Percentiles rank a stretch among this genome's conserved stretches.
Evolutionary conservation across 2,329 filamentous ascomycete genomes (phyloP).

Genomic region (Aureobasidium sp.): DNA sequence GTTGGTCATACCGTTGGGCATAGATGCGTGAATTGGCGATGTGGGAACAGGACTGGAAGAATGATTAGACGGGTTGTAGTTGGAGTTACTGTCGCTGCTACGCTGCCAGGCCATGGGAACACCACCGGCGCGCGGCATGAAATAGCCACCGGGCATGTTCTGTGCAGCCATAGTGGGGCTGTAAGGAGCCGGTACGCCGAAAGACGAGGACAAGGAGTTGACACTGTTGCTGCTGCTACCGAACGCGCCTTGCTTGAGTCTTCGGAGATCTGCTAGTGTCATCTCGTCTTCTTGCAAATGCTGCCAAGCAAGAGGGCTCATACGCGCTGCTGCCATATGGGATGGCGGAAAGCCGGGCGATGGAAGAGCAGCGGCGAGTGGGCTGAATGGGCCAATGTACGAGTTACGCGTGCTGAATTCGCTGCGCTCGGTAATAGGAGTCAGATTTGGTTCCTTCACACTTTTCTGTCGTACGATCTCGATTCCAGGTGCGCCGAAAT

Average conservation of each 20-base stretch:
- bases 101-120: slow-evolving; percentile 24
- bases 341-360: slow-evolving; percentile 9
- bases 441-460: slow-evolving; percentile 81
- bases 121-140: slow-evolving; percentile 14
- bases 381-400: slow-evolving; percentile 47
- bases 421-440: slow-evolving; percentile 90
- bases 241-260: slow-evolving; percentile 9
- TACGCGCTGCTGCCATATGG: slow-evolving; percentile 9
- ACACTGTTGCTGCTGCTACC: slow-evolving; percentile 16
- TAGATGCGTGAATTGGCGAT: slow-evolving; percentile 9
- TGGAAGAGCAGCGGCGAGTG: slow-evolving; percentile 6
- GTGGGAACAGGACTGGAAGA: slow-evolving; percentile 15
- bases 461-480: slow-evolving; percentile 63
- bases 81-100: slow-evolving; percentile 20
- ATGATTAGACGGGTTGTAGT: slow-evolving; percentile 12
- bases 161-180: not conserved
- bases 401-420: slow-evolving; percentile 96
- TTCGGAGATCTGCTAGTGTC: slow-evolving; percentile 15
- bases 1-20: not conserved
- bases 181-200: not conserved
- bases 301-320: slow-evolving; percentile 16
- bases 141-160: slow-evolving; percentile 7
- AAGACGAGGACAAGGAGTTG: slow-evolving; percentile 7
- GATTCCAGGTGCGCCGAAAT: slow-evolving; percentile 71
- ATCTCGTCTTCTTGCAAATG: slow-evolving; percentile 18